Percentiles rank a stretch among this genome's conserved stretches.
phyloP scores from a whole-genome alignment of 768 basidiomycete genomes.

The Hysterangium stoloniferum region DNA sequence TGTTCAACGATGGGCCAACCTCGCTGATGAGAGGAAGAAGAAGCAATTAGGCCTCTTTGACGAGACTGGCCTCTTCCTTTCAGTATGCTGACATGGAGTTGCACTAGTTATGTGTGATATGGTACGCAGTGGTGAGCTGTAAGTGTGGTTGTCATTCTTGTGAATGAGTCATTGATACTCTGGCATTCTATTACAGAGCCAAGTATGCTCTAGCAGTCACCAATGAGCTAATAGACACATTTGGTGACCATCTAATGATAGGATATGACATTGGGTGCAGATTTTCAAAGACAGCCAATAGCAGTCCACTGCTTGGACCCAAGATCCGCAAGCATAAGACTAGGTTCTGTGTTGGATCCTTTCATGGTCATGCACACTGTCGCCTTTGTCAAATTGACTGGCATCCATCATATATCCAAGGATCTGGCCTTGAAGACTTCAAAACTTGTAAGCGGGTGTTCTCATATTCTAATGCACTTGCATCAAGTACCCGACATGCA shows the following conservation, averaged over 20 bases:
- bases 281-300: conserved; percentile 15
- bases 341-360: neutral
- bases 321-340: neutral
- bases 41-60: conserved; percentile 29
- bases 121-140: conserved; percentile 31
- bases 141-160: conserved; percentile 14
- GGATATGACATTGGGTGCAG: conserved; percentile 25
- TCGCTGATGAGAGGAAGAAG: conserved; percentile 21
- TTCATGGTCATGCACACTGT: conserved; percentile 13
- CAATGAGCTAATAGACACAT: conserved; percentile 18
- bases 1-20: neutral
- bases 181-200: conserved; percentile 15
- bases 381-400: conserved; percentile 21
- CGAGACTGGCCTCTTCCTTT: conserved; percentile 31
- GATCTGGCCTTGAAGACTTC: conserved; percentile 22
- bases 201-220: conserved; percentile 23
- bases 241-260: conserved; percentile 11
- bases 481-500: conserved; percentile 17
- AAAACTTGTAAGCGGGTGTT: conserved; percentile 24
- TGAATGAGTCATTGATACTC: too few species aligned
- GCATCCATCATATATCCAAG: conserved; percentile 22
- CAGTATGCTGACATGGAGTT: conserved; percentile 28
- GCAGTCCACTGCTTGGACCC: neutral
- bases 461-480: conserved; percentile 20
- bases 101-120: conserved; percentile 26